phyloP scores from a whole-genome alignment of 257 asterid species.

The Solanum sejunctum region DNA sequence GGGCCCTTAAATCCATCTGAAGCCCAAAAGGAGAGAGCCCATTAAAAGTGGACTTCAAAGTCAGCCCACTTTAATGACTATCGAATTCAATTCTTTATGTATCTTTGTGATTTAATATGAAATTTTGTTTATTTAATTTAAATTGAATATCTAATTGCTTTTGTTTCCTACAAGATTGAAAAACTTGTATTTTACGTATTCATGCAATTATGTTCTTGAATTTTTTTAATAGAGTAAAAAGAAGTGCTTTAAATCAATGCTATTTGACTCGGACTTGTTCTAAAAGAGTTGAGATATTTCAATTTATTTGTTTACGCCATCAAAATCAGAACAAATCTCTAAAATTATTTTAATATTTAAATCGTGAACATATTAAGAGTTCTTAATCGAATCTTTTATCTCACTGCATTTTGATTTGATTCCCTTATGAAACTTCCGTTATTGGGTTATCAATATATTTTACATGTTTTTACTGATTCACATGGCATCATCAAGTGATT shows the following conservation, averaged over 20 bases:
- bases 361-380: background rate
- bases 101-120: too few relatives aligned
- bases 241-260: background rate
- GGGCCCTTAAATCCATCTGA: background rate
- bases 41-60: background rate
- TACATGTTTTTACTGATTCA: background rate
- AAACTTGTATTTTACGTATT: too few relatives aligned
- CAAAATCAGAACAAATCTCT: background rate
- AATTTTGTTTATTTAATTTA: too few relatives aligned
- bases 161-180: background rate
- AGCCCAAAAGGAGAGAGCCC: background rate
- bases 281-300: background rate
- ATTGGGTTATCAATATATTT: background rate
- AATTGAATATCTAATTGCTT: background rate
- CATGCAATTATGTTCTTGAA: background rate
- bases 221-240: background rate
- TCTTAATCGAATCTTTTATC: background rate
- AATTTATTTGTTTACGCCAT: background rate
- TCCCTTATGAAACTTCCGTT: background rate
- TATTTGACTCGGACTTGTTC: background rate
- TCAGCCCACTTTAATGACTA: background rate
- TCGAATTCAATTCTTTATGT: too few relatives aligned
- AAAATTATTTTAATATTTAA: background rate
- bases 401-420: background rate
- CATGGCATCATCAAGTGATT: too few relatives aligned